phyloP scores from a whole-genome alignment of 2,329 filamentous ascomycete genomes.

The Mycosphaerella sp. region DNA sequence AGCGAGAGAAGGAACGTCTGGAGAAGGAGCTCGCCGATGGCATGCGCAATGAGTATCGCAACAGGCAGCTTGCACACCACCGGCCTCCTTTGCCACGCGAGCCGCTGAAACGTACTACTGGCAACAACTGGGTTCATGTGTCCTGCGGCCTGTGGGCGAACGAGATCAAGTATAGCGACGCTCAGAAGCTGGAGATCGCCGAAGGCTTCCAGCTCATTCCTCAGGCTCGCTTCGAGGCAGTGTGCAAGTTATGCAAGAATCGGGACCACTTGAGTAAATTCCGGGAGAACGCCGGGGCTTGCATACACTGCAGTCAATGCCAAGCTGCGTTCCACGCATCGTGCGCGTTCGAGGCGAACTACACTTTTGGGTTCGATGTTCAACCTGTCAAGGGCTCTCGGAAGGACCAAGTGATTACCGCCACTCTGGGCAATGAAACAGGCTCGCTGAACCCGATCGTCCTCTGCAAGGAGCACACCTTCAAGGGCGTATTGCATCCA shows the following conservation, averaged over 20 bases:
- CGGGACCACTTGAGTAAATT: constrained; percentile 38
- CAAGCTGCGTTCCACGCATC: constrained; percentile 71
- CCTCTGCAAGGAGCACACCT: constrained; percentile 81
- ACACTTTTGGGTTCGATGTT: constrained; percentile 83
- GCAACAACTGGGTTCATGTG: constrained; percentile 98
- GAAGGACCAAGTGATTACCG: constrained; percentile 70
- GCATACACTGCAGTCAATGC: constrained; percentile 74
- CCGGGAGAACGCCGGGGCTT: constrained; percentile 56
- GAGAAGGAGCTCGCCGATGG: constrained; percentile 79
- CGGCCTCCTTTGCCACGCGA: constrained; percentile 80
- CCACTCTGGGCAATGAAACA: constrained; percentile 72
- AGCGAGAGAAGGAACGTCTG: constrained; percentile 77
- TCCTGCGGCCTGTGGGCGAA: constrained; percentile 86
- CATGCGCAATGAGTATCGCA: constrained; percentile 73
- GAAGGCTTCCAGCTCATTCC: constrained; percentile 86
- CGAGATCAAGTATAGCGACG: constrained; percentile 87
- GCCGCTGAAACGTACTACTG: constrained; percentile 84
- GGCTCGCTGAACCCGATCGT: constrained; percentile 79
- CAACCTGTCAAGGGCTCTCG: constrained; percentile 83
- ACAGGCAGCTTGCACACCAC: constrained; percentile 75
- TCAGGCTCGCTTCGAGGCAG: constrained; percentile 63
- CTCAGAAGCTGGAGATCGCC: constrained; percentile 72
- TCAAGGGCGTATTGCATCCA: constrained; percentile 66
- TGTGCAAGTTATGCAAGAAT: constrained; percentile 78
- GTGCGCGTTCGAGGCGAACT: constrained; percentile 79